Percentiles rank a stretch among this genome's conserved stretches.
These are phyloP conservation scores for Hemileia vastatrix DNA, from an alignment of 1,284 basidiomycete genomes.

Conservation along the genomic window DNA sequence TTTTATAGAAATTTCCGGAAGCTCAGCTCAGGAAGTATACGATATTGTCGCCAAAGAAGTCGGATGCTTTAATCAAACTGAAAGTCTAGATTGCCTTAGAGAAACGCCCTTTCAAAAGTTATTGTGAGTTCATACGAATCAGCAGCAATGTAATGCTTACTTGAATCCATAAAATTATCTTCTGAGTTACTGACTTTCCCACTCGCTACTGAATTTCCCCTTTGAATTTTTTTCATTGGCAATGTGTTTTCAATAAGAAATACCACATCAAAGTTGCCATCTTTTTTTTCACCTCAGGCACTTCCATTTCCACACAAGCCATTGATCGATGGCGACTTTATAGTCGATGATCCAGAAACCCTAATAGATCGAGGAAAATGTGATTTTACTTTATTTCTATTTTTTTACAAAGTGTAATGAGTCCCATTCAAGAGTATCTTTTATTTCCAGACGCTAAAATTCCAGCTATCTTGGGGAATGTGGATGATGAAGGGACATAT, in stretches of 20 bases:
- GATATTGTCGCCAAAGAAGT: neutral
- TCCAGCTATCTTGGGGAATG: neutral
- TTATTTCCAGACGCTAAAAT: constrained; percentile 6
- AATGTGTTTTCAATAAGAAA: too few relatives aligned
- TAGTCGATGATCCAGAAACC: neutral
- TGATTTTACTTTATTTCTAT: neutral
- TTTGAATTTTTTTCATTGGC: too few relatives aligned
- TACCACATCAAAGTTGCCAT: too few relatives aligned
- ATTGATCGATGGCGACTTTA: neutral
- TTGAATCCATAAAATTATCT: too few relatives aligned
- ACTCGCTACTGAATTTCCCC: neutral
- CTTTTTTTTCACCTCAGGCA: too few relatives aligned
- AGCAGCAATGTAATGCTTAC: too few relatives aligned
- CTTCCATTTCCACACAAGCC: too few relatives aligned
- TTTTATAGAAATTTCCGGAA: neutral
- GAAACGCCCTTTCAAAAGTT: constrained; percentile 2
- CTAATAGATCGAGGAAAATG: neutral
- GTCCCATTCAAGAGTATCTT: neutral
- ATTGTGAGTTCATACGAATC: constrained; percentile 11
- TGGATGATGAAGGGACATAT: constrained; percentile 1
- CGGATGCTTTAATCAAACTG: neutral
- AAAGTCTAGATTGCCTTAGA: neutral
- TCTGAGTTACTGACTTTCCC: neutral
- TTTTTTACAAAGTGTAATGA: neutral
- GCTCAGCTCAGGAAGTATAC: neutral